Conservation (phyloP, 352 stramenopile species). For the Plasmopara viticola region DNA sequence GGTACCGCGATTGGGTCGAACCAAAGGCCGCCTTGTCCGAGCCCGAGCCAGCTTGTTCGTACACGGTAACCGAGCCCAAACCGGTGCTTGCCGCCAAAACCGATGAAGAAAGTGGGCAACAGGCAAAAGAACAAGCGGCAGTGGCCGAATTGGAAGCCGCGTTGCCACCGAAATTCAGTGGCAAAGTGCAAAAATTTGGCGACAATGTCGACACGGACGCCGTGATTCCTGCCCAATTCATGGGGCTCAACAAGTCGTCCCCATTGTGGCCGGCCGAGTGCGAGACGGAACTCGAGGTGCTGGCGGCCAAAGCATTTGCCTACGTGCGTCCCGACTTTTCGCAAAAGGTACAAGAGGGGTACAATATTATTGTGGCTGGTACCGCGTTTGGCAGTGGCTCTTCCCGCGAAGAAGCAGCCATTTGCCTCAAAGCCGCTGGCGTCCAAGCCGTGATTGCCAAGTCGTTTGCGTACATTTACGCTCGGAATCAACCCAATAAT, state of each 20-base stretch:
- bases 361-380: slow-evolving; percentile 77
- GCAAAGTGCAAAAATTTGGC: slow-evolving; percentile 66
- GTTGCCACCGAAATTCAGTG: slow-evolving; percentile 48
- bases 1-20: slow-evolving; percentile 71
- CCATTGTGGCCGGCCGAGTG: slow-evolving; percentile 73
- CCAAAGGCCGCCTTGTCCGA: slow-evolving; percentile 22
- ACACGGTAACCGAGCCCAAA: slow-evolving; percentile 37
- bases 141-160: slow-evolving; percentile 49
- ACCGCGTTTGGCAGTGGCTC: slow-evolving; percentile 70
- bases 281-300: slow-evolving; percentile 71
- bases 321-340: slow-evolving; percentile 79
- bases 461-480: slow-evolving; percentile 85
- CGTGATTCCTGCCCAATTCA: slow-evolving; percentile 77
- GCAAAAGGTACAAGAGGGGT: slow-evolving; percentile 57
- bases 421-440: slow-evolving; percentile 74
- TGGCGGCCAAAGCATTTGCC: slow-evolving; percentile 74
- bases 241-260: slow-evolving; percentile 75
- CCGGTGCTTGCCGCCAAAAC: slow-evolving; percentile 32
- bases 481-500: slow-evolving; percentile 81
- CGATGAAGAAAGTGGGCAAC: slow-evolving; percentile 23
- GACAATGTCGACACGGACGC: slow-evolving; percentile 82
- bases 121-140: slow-evolving; percentile 49
- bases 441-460: slow-evolving; percentile 80
- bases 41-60: slow-evolving; percentile 24
- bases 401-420: slow-evolving; percentile 71